phyloP scores from a whole-genome alignment of 108 stramenopile genomes.

The Aurantiochytrium sp. region DNA sequence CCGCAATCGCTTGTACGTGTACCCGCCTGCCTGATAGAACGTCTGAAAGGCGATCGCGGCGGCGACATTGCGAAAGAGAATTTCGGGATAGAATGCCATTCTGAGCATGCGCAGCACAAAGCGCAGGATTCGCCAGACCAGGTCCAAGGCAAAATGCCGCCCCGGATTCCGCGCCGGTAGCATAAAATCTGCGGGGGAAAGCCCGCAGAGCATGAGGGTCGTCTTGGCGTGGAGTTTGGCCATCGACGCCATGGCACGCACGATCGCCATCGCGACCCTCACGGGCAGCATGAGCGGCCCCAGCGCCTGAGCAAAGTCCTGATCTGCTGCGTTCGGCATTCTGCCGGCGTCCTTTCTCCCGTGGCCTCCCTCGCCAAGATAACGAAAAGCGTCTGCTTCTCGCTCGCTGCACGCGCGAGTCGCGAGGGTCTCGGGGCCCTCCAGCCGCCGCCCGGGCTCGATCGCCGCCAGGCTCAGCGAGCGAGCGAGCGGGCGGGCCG shows the following conservation, averaged over 20 bases:
- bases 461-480: no score
- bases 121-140: neutral
- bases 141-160: neutral
- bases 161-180: neutral
- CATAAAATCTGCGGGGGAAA: neutral
- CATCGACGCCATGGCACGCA: neutral
- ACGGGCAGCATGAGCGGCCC: neutral
- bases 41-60: conserved; percentile 64
- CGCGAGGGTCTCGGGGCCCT: no score
- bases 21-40: conserved; percentile 21
- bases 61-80: conserved; percentile 60
- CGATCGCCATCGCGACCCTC: neutral
- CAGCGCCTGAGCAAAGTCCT: no score
- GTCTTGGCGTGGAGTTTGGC: neutral
- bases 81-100: conserved; percentile 61
- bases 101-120: neutral
- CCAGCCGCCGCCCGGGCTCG: no score
- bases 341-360: no score
- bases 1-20: neutral
- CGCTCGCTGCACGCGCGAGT: no score
- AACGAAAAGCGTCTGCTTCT: no score
- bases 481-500: no score
- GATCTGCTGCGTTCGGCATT: no score
- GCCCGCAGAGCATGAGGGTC: neutral
- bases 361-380: no score